phyloP scores from a whole-genome alignment of 306 rosid species.

The Citrullus mucosospermus region DNA sequence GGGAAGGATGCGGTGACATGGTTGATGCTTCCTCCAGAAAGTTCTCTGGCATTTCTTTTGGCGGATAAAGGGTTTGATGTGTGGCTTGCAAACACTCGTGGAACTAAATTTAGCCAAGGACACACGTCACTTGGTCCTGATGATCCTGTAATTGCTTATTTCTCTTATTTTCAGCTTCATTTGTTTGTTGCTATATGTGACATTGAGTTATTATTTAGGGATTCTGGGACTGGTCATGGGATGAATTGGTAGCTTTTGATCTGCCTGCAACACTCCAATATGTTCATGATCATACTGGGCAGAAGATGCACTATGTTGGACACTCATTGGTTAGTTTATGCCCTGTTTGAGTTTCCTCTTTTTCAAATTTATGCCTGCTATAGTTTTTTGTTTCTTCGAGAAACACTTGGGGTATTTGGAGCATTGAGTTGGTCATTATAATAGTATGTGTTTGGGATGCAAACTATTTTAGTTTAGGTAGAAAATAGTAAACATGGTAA shows the following conservation, averaged over 20 bases:
- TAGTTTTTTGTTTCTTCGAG: too few species aligned
- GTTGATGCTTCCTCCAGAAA: constrained; percentile 56
- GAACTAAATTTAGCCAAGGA: constrained; percentile 54
- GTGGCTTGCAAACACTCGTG: constrained; percentile 71
- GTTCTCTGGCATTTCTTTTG: constrained; percentile 52
- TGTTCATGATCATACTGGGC: constrained; percentile 62
- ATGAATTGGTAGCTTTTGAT: constrained; percentile 84
- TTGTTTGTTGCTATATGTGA: not conserved
- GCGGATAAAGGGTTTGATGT: constrained; percentile 70
- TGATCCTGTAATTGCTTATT: constrained; percentile 31
- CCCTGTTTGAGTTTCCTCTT: not conserved
- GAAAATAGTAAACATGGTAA: too few species aligned
- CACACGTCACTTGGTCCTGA: constrained; percentile 26
- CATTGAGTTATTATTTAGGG: constrained; percentile 20
- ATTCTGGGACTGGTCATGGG: constrained; percentile 98
- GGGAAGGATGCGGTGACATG: constrained; percentile 36
- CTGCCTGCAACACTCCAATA: constrained; percentile 69
- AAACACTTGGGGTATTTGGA: too few species aligned
- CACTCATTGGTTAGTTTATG: constrained; percentile 58
- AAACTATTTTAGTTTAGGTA: too few species aligned
- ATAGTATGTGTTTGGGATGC: too few species aligned
- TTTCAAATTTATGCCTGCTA: not conserved
- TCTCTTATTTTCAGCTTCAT: not conserved
- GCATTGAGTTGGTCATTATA: too few species aligned
- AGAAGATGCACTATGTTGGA: constrained; percentile 76